Percentiles rank a stretch among this genome's conserved stretches.
Evolutionary conservation across 257 asterid genomes (phyloP).

Genomic region (Capsicum pubescens): DNA sequence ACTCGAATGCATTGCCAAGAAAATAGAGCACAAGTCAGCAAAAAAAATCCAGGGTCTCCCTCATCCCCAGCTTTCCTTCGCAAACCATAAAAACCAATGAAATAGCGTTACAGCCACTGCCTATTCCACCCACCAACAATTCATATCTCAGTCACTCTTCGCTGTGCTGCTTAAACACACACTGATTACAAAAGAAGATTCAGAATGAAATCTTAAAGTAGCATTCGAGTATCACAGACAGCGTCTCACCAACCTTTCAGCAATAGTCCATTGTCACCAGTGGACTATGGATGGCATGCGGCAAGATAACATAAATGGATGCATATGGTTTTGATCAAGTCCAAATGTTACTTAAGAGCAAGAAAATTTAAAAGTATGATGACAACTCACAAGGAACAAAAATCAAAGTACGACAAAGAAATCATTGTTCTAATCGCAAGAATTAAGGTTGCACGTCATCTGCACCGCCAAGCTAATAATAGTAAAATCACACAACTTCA

Average conservation of each 20-base stretch:
- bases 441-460: slow-evolving; percentile 8
- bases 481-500: not conserved
- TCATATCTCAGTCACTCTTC: not conserved
- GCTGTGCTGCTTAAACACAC: not conserved
- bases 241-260: slow-evolving; percentile 7
- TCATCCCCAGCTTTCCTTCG: slow-evolving; percentile 7
- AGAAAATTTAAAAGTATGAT: not conserved
- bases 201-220: not conserved
- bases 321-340: not conserved
- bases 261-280: slow-evolving; percentile 10
- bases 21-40: slow-evolving; percentile 5
- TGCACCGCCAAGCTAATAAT: not conserved
- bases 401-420: not conserved
- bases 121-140: not conserved
- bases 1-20: not conserved
- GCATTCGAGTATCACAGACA: slow-evolving; percentile 17
- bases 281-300: not conserved
- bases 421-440: not conserved
- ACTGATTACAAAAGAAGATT: not conserved
- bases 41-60: slow-evolving; percentile 7
- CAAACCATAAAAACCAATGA: not conserved
- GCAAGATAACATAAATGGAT: slow-evolving; percentile 13
- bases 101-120: not conserved
- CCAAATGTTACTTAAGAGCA: not conserved
- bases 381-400: not conserved